Conservation (phyloP, 2,329 filamentous ascomycete species). For the Monilinia polystroma region DNA sequence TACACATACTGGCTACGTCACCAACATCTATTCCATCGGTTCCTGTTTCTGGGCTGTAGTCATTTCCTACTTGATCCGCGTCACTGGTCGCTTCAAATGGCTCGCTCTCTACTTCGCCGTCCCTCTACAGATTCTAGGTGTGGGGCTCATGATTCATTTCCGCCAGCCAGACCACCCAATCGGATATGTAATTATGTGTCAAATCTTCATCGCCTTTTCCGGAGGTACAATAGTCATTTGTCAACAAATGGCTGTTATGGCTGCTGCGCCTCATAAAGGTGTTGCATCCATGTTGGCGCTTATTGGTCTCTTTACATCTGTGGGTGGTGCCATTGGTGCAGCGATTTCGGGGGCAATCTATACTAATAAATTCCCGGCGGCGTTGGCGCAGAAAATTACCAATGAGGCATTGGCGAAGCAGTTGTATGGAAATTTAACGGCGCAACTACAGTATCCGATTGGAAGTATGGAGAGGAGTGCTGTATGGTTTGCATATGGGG, state of each 20-base stretch:
- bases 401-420: conserved; percentile 30
- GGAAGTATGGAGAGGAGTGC: conserved; percentile 53
- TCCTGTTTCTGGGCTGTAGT: conserved; percentile 47
- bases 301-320: conserved; percentile 57
- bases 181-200: conserved; percentile 56
- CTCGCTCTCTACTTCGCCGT: conserved; percentile 29
- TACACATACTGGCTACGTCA: conserved; percentile 51
- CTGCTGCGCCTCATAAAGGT: conserved; percentile 59
- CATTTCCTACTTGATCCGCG: conserved; percentile 49
- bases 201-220: conserved; percentile 59
- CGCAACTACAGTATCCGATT: conserved; percentile 53
- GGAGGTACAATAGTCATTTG: conserved; percentile 58
- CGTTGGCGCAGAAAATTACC: conserved; percentile 45
- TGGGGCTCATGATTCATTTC: conserved; percentile 59
- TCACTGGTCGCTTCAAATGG: conserved; percentile 35
- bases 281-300: conserved; percentile 61
- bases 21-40: conserved; percentile 51
- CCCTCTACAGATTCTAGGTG: conserved; percentile 46
- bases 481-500: conserved; percentile 60
- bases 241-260: conserved; percentile 60
- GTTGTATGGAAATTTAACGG: conserved; percentile 52
- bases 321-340: conserved; percentile 59
- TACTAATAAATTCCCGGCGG: conserved; percentile 53
- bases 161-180: conserved; percentile 52
- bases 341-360: conserved; percentile 65